Percentiles rank a stretch among this genome's conserved stretches.
Evolutionary conservation across 176 grass and related monocot species (phyloP).

Genomic region (Eragrostis nindensis): DNA sequence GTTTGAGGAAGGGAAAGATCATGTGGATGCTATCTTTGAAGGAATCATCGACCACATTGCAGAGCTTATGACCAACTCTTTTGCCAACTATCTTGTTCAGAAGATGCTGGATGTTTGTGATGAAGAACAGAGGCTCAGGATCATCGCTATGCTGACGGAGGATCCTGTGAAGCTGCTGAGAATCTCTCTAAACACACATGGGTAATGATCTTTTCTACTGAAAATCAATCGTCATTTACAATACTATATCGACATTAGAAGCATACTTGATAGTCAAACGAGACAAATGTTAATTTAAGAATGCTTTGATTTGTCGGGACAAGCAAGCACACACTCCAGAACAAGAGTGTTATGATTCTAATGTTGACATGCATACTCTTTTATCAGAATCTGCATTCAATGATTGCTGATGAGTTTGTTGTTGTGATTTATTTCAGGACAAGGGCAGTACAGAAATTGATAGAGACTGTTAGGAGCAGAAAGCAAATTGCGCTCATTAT

Average conservation of each 20-base stretch:
- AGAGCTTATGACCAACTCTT: conserved; percentile 72
- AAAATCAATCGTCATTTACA: conserved; percentile 1
- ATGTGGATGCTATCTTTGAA: conserved; percentile 71
- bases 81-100: conserved; percentile 92
- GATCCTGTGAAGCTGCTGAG: conserved; percentile 55
- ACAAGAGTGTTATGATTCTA: conserved; percentile 9
- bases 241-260: conserved; percentile 7
- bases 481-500: conserved; percentile 55
- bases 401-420: conserved; percentile 35
- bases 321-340: not conserved
- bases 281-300: conserved; percentile 23
- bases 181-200: conserved; percentile 78
- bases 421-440: conserved; percentile 74
- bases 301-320: conserved; percentile 15
- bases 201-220: conserved; percentile 57
- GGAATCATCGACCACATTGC: conserved; percentile 67
- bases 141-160: conserved; percentile 57
- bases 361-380: not conserved
- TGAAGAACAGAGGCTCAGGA: conserved; percentile 66
- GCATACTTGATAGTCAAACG: not conserved
- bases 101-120: conserved; percentile 77
- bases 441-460: conserved; percentile 87
- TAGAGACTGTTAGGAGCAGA: conserved; percentile 70
- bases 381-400: conserved; percentile 1
- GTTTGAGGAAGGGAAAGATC: conserved; percentile 66